Evolutionary conservation across 805 yeast genomes (phyloP).

Genomic region (Cyberlindnera xylosilytica): DNA sequence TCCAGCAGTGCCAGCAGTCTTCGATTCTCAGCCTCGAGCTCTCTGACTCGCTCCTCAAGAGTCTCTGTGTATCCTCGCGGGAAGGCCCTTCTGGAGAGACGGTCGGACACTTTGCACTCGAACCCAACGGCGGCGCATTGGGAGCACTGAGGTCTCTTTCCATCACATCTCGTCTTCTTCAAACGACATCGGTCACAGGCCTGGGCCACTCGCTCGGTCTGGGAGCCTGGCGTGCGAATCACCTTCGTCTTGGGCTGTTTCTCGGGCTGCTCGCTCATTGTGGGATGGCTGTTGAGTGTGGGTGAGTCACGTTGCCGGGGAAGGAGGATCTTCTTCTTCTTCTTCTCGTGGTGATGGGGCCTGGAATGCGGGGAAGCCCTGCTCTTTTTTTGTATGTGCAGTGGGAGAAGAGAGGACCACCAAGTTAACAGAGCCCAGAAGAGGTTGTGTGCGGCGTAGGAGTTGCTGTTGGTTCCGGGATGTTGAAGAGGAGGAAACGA

Average conservation of each 20-base stretch:
- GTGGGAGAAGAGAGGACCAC: too few species aligned
- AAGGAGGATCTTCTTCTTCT: neutral
- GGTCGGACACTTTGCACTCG: slow-evolving; percentile 85
- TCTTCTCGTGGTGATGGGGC: too few species aligned
- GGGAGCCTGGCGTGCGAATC: slow-evolving; percentile 67
- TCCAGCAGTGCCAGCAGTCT: slow-evolving; percentile 62
- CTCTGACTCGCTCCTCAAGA: slow-evolving; percentile 83
- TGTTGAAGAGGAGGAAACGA: too few species aligned
- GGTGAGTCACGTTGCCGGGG: neutral
- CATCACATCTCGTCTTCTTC: slow-evolving; percentile 78
- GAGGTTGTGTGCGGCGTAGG: too few species aligned
- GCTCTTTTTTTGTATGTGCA: too few species aligned
- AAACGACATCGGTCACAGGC: slow-evolving; percentile 90
- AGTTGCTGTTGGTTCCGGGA: too few species aligned
- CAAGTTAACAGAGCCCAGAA: too few species aligned
- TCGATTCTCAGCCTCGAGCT: slow-evolving; percentile 76
- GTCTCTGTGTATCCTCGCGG: slow-evolving; percentile 93
- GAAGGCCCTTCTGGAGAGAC: slow-evolving; percentile 78
- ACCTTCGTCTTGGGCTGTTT: slow-evolving; percentile 34
- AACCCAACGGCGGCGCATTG: slow-evolving; percentile 83
- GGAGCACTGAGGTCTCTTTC: slow-evolving; percentile 68
- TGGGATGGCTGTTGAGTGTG: too few species aligned
- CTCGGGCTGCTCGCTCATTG: neutral
- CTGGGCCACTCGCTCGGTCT: slow-evolving; percentile 73
- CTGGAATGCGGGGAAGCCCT: too few species aligned